phyloP scores from a whole-genome alignment of 1,284 basidiomycete genomes.

The Rhodofomes roseus region DNA sequence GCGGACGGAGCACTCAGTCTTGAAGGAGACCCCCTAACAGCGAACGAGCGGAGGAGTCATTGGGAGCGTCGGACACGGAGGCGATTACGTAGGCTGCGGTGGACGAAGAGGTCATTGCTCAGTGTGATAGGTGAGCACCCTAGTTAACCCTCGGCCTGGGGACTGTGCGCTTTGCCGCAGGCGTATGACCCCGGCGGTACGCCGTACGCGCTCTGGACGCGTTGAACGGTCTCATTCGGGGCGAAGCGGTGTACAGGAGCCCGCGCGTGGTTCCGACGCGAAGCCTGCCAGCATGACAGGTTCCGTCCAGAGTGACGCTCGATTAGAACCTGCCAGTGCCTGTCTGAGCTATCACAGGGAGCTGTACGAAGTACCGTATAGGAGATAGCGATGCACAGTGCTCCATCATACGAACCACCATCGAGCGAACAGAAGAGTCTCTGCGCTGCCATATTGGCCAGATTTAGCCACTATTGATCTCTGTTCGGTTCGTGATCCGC shows the following conservation, averaged over 20 bases:
- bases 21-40: constrained; percentile 37
- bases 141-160: no score
- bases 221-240: background rate
- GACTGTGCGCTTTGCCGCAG: background rate
- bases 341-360: background rate
- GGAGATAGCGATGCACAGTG: no score
- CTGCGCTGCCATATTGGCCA: background rate
- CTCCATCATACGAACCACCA: background rate
- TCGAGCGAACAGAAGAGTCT: background rate
- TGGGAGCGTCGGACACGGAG: constrained; percentile 34
- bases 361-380: background rate
- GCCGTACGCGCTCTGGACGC: background rate
- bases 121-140: constrained; percentile 44
- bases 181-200: background rate
- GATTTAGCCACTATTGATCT: no score
- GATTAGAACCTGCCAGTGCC: background rate
- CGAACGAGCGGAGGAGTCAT: constrained; percentile 36
- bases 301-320: background rate
- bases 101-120: constrained; percentile 37
- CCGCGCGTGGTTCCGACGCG: background rate
- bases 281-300: background rate
- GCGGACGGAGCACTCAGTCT: constrained; percentile 35
- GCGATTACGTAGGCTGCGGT: constrained; percentile 39
- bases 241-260: background rate
- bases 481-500: background rate